A percentile compares a stretch with the other conserved stretches of the same genome.
phyloP scores from a whole-genome alignment of 2,329 filamentous ascomycete genomes.

The Fusarium duplospermum region DNA sequence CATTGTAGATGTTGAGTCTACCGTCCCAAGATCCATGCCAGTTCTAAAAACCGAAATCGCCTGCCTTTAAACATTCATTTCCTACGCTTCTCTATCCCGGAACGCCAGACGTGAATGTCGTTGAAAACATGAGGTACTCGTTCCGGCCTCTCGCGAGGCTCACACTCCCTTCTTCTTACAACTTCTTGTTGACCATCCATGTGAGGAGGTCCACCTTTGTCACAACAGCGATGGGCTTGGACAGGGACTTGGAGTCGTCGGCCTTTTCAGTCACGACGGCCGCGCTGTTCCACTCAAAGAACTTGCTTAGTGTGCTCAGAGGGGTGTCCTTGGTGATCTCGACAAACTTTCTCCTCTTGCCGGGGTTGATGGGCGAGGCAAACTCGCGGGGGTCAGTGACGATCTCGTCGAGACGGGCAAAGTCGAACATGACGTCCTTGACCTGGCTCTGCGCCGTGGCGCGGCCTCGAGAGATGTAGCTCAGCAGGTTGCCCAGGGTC shows the following conservation, averaged over 20 bases:
- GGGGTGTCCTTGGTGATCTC: conserved; percentile 94
- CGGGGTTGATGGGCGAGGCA: conserved; percentile 52
- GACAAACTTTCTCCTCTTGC: conserved; percentile 78
- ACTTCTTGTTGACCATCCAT: conserved; percentile 82
- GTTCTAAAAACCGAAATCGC: conserved; percentile 30
- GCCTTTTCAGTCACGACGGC: conserved; percentile 89
- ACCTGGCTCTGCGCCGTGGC: conserved; percentile 80
- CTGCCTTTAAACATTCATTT: conserved; percentile 21
- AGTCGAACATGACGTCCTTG: conserved; percentile 96
- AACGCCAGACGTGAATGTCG: conserved; percentile 48
- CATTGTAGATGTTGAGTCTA: conserved; percentile 58
- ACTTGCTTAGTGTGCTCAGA: conserved; percentile 84
- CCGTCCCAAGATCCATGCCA: conserved; percentile 31
- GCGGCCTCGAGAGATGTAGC: conserved; percentile 86
- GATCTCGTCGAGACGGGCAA: conserved; percentile 86
- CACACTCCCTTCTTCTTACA: conserved; percentile 32
- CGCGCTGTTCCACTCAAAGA: conserved; percentile 98
- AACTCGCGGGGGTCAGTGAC: conserved; percentile 86
- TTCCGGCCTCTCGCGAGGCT: conserved; percentile 41
- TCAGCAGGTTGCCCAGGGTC: conserved; percentile 93
- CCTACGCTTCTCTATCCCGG: conserved; percentile 39
- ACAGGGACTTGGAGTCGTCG: conserved; percentile 64
- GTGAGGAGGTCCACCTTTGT: conserved; percentile 96
- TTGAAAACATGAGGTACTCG: conserved; percentile 49
- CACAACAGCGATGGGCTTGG: conserved; percentile 88